phyloP scores from a whole-genome alignment of 257 asterid genomes.

The Rauvolfia tetraphylla region DNA sequence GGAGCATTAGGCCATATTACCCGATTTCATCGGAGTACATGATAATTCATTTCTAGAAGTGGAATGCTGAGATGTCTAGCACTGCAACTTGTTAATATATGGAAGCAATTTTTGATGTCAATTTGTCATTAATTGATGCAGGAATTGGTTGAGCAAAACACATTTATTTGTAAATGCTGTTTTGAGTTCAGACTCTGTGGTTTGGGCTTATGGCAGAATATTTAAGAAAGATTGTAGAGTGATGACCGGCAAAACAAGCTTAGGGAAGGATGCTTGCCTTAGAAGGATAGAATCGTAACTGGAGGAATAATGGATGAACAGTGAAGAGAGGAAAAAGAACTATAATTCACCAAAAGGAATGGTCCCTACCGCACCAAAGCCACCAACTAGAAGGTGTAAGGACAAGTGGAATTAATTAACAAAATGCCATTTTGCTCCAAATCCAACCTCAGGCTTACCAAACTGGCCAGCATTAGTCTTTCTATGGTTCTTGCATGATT shows the following conservation, averaged over 20 bases:
- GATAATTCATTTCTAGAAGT: not conserved
- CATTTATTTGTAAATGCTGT: not conserved
- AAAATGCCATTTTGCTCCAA: not conserved
- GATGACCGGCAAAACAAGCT: not conserved
- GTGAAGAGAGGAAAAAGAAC: not conserved
- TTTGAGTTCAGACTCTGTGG: not conserved
- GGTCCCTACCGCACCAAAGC: not conserved
- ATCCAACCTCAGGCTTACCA: not conserved
- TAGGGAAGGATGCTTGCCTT: constrained; percentile 19
- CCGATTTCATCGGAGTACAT: not conserved
- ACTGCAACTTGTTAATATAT: not conserved
- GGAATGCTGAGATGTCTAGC: too few relatives aligned
- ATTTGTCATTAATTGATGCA: not conserved
- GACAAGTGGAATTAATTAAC: not conserved
- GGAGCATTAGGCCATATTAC: not conserved
- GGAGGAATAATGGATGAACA: constrained; percentile 16
- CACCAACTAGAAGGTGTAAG: not conserved
- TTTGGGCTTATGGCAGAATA: not conserved
- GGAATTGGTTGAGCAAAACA: not conserved
- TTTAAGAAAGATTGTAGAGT: not conserved
- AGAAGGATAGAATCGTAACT: constrained; percentile 20
- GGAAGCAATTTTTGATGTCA: not conserved
- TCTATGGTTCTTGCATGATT: not conserved
- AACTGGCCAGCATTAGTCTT: not conserved
- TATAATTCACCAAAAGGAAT: constrained; percentile 1